Base-by-base conservation (phyloP, 1,284 basidiomycete species). In the Pyrrhoderma lamaoense region DNA sequence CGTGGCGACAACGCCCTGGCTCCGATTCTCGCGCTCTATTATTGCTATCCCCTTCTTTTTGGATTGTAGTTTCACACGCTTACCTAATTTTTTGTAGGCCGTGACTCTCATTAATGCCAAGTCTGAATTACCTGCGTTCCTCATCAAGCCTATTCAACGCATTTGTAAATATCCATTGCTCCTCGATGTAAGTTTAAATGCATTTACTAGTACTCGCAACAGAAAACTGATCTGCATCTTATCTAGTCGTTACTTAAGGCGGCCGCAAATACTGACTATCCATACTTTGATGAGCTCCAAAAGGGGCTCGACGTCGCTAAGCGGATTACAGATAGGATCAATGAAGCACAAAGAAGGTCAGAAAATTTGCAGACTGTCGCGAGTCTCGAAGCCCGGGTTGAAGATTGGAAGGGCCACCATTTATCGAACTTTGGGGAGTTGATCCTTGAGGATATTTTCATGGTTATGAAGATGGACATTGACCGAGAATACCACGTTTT, bases 331-430 rank as follows among this genome's bases (percentile, higher is more conserved):
- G 91, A 93, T 66, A 89, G 87, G 67, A 94, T 98, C 68, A 98
- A 99, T 65, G 96, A 99, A 68, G 92, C 90, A 31, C 82, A 93
- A 66, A 79, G 95, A 47, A 80, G 80, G 59, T 91, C 84, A 45
- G 89, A 92, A 68, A 96, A 96, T 60, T 71, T 80, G 42, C 82
- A 84, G 60, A 93, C 93, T 1, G 93, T 97, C 51, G 82, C 88
- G 66, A 90, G 90, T 63, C 79, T 99, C n/a, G 79, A 87, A 57
- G 74, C 74, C 35, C 85, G 96, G 34, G 93, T 99, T 47, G 93
- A 96, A 58, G 95, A 99, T 67, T 99, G 96, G 96, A 99, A 99
- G 67, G 95, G 95, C 4, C 96, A 99, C 69, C 90, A 95, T 63
- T 77, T 97, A 40, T 82, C 83, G 59, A 89, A 91, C 60, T 99